Base-by-base conservation (phyloP, 2,329 filamentous ascomycete species). In the Bisporella sp. region DNA sequence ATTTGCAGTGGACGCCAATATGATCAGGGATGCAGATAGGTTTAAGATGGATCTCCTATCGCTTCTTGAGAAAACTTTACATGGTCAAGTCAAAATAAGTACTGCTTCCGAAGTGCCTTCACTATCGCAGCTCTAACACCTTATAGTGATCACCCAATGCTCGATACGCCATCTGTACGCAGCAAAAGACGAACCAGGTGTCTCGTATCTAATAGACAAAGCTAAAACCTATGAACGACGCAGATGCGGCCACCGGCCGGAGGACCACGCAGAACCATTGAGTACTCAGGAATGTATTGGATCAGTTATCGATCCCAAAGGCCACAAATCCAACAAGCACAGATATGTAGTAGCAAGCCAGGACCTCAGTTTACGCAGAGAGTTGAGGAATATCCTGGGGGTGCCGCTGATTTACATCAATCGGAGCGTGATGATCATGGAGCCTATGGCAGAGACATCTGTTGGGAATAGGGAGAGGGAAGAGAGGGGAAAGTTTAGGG, bases 1-100 rank as follows among this genome's bases (percentile, higher is more conserved):
- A 51, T 42, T 50, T 56, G 58, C 60, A 81, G 83, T 96, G 54
- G 91, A 96, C 65, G 87, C 89, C 52, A 82, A 90, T 57, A 88
- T 97, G 61, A 79, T 97, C 47, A 78, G 81, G 63, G 89, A 95
- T 66, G 84, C 90, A 28, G 81, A 85, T 57, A 80, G 81, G 46
- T 93, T 87, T 73, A 93, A 92, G 63, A 96, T 96, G 86, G 87
- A 95, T 55, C 74, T 96, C n/a, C 73, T 87, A 46, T 77, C 79
- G 37, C 81, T 85, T 28, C 73, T 96, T 31, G 81, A 91, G 64
- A 79, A 87, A 52, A 93, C 89, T n/a, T 74, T 96, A 4, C 89
- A 95, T 64, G 91, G 89, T 54, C 80, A 89, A 66, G 83, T 90
- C 60, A 95, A 93, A 70, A 85, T 88, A 45, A 85, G 82, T 88